Conservation (phyloP, 108 stramenopile species). For the Schizochytrium sp. region DNA sequence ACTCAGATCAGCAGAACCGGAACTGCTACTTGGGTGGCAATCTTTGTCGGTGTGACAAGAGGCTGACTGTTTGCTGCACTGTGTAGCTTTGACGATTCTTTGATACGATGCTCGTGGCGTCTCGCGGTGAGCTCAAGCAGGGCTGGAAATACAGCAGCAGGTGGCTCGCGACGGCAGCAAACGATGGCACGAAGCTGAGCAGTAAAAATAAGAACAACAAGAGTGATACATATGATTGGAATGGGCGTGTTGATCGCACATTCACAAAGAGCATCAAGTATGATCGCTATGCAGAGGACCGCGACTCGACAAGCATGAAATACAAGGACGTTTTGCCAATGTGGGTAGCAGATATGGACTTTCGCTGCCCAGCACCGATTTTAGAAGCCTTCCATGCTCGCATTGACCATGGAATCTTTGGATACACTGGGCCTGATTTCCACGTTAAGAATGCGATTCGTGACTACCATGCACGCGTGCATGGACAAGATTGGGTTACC, state of each 20-base stretch:
- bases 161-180: too few species aligned
- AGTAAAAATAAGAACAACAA: not conserved
- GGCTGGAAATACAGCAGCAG: too few species aligned
- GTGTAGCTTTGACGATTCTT: too few species aligned
- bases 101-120: too few species aligned
- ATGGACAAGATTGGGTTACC: conserved; percentile 12
- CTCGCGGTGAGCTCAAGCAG: too few species aligned
- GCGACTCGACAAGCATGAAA: conserved; percentile 1
- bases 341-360: conserved; percentile 73
- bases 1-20: too few species aligned
- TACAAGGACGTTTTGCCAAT: conserved; percentile 52
- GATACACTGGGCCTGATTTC: conserved; percentile 66
- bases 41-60: too few species aligned
- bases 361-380: conserved; percentile 61
- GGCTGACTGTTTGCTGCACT: too few species aligned
- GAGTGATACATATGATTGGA: not conserved
- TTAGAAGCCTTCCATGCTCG: conserved; percentile 62
- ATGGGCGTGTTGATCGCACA: not conserved
- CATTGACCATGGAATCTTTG: conserved; percentile 70
- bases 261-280: conserved; percentile 58
- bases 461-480: conserved; percentile 15
- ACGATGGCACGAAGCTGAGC: too few species aligned
- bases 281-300: conserved; percentile 34
- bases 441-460: conserved; percentile 54
- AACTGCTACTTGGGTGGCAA: too few species aligned